Evolutionary conservation across 2,329 filamentous ascomycete species (phyloP).

Genomic region (Talaromyces sp.): DNA sequence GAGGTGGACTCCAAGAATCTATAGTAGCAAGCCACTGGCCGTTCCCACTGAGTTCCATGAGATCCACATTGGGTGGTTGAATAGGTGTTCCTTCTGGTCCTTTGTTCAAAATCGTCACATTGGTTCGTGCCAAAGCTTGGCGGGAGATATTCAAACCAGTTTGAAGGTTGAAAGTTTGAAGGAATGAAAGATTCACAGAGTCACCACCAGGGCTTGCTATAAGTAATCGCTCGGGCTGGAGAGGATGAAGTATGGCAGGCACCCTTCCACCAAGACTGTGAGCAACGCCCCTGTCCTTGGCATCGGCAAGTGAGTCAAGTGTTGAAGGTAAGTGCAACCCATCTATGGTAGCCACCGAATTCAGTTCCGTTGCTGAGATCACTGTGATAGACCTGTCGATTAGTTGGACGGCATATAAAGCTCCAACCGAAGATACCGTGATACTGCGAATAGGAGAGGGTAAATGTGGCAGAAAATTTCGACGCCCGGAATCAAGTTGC

Average conservation of each 20-base stretch:
- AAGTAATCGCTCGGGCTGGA: conserved; percentile 58
- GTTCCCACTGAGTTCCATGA: conserved; percentile 70
- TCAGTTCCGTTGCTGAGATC: conserved; percentile 81
- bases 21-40: conserved; percentile 87
- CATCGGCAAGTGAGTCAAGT: neutral
- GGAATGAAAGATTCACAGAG: conserved; percentile 46
- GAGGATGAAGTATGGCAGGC: conserved; percentile 60
- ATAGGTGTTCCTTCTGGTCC: conserved; percentile 67
- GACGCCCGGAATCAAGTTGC: conserved; percentile 83
- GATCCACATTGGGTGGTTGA: conserved; percentile 69
- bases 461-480: conserved; percentile 83
- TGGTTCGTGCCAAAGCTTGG: conserved; percentile 83
- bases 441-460: conserved; percentile 79
- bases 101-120: conserved; percentile 73
- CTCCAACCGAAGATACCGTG: conserved; percentile 70
- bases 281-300: neutral
- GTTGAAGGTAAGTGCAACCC: conserved; percentile 62
- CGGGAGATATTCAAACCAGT: conserved; percentile 72
- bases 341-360: conserved; percentile 75
- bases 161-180: conserved; percentile 85
- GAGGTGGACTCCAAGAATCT: conserved; percentile 80
- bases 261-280: conserved; percentile 26
- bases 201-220: conserved; percentile 56
- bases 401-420: conserved; percentile 76
- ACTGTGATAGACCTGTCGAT: conserved; percentile 91